Percentiles rank a stretch among this genome's conserved stretches.
phyloP scores from a whole-genome alignment of 176 grass and related monocot species.

The Musa schizocarpa region DNA sequence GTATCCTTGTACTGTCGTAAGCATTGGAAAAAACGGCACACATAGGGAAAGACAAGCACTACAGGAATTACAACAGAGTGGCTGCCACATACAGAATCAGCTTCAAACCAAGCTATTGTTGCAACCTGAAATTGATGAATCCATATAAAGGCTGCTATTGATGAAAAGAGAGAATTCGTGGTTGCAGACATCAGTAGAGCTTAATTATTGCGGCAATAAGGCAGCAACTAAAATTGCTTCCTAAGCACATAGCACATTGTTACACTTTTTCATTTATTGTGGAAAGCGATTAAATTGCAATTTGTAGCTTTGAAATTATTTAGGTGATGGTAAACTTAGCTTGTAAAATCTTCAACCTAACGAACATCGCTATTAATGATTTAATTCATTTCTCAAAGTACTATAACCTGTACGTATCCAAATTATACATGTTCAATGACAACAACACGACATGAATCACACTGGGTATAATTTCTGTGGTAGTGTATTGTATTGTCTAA shows the following conservation, averaged over 20 bases:
- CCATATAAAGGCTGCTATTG: slow-evolving; percentile 1
- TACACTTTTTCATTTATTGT: neutral
- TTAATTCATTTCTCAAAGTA: neutral
- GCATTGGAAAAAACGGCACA: slow-evolving; percentile 95
- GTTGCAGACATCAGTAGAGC: too few species aligned
- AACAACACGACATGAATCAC: neutral
- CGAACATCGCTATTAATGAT: neutral
- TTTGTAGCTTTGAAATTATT: too few species aligned
- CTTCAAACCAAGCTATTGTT: slow-evolving; percentile 98
- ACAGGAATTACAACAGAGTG: slow-evolving; percentile 92
- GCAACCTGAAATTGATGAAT: slow-evolving; percentile 53
- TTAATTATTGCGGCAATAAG: neutral
- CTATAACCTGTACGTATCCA: neutral
- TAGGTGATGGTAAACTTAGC: neutral
- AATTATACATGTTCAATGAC: neutral
- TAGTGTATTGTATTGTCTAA: neutral
- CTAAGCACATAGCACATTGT: neutral
- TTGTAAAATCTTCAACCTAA: neutral
- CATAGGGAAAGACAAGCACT: slow-evolving; percentile 83
- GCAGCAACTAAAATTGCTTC: neutral
- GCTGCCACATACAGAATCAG: slow-evolving; percentile 96
- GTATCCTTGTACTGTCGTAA: slow-evolving; percentile 95
- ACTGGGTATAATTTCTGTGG: neutral
- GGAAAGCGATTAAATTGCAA: too few species aligned
- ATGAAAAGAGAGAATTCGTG: neutral